Conservation (phyloP, 345 rosid genomes). For the Populus euphratica region DNA sequence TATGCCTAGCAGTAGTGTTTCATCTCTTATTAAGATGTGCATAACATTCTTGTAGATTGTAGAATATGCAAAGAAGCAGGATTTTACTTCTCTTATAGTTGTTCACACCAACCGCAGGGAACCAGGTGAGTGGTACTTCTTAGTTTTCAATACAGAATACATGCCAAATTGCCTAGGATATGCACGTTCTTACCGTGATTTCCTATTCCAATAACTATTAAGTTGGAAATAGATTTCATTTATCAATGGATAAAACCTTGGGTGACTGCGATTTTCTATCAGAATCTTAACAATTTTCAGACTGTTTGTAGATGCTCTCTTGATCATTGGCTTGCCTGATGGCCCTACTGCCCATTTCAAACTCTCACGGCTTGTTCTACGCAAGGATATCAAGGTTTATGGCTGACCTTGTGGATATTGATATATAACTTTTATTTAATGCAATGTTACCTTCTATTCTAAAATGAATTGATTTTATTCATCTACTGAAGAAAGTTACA, state of each 20-base stretch:
- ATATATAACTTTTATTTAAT: neutral
- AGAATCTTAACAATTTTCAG: neutral
- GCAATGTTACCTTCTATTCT: neutral
- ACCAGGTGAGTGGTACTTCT: slow-evolving; percentile 55
- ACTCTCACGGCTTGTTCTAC: slow-evolving; percentile 71
- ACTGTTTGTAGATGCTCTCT: slow-evolving; percentile 62
- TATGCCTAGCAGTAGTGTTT: neutral
- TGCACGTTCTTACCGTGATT: neutral
- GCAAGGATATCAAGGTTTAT: slow-evolving; percentile 84
- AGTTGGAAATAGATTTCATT: neutral
- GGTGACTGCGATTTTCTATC: neutral
- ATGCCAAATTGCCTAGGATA: neutral
- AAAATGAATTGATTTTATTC: neutral
- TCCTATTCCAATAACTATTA: neutral
- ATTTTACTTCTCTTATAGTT: slow-evolving; percentile 70
- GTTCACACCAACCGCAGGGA: slow-evolving; percentile 89
- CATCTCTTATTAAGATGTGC: neutral
- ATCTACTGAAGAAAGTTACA: neutral
- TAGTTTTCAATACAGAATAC: neutral
- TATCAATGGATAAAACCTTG: neutral
- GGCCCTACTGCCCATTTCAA: slow-evolving; percentile 99
- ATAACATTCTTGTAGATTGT: slow-evolving; percentile 47
- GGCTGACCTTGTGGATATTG: slow-evolving; percentile 1
- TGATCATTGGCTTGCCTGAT: slow-evolving; percentile 71
- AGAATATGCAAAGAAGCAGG: slow-evolving; percentile 78